Evolutionary conservation across 2,329 filamentous ascomycete species (phyloP), one percentile per base, ranked within the genome.

Genomic region (Macrophomina pseudophaseolina): DNA sequence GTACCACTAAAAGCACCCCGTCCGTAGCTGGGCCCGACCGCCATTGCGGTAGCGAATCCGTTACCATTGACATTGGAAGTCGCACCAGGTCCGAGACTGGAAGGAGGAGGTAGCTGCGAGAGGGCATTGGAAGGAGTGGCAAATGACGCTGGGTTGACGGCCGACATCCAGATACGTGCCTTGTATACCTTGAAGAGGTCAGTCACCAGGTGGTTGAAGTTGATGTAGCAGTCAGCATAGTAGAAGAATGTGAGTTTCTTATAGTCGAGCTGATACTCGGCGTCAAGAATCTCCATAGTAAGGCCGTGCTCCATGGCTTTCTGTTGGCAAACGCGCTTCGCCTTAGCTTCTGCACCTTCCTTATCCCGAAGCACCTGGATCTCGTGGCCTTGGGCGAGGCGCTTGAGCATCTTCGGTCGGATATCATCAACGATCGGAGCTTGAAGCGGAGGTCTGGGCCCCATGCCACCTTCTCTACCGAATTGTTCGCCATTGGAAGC

Each of bases 111-210:
- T 7, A 78, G 71, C 30, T 76, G 73, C 48, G 72, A 71, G 28
- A 72, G 54, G n/a, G 75, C 75, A 3, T 53, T 63, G 5, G 65
- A 67, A 6, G 66, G 67, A 9, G 67, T 63, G 4, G 78, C 73
- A 78, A 98, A 97, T 0, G 94, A 97, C 5, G 94, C 95, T 7
- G 95, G 95, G 76, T 99, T 99, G 79, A 99, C 97, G 4, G 95
- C 95, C 4, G 94, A 98, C 92, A 99, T 97, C 95, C 95, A 99
- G 74, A 99, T 99, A 72, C 96, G 89, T 28, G 94, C 97, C 83
- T 99, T 99, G 85, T 98, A 99, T 69, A 98, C 94, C 81, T 98
- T 98, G 86, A 98, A 99, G 12, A 99, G 85, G 76, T 99, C 95
- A 0, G 94, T 97, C 64, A 99, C 95, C 16, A 99, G 87, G 2